Evolutionary conservation across 106 monocot genomes (phyloP).

Genomic region (Ottelia alismoides): DNA sequence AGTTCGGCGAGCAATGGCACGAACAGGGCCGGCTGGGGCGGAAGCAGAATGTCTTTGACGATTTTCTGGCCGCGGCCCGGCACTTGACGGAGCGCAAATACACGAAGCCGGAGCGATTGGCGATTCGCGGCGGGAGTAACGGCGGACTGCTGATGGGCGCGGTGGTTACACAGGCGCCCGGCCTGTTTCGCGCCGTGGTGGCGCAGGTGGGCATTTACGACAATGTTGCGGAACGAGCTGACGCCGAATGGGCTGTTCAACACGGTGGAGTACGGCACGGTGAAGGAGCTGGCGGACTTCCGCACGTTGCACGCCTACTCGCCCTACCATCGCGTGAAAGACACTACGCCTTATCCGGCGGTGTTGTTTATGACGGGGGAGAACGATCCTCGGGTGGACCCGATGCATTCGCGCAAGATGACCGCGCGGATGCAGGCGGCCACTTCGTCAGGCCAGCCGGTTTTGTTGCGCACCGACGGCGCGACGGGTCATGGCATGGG

Average conservation of each 20-base stretch:
- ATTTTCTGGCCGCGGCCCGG: not conserved
- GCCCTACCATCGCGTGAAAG: not conserved
- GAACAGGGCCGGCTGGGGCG: not conserved
- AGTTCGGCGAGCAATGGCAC: not conserved
- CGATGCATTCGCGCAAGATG: not conserved
- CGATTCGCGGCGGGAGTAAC: too few species aligned
- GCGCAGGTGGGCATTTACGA: not conserved
- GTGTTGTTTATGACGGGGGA: not conserved
- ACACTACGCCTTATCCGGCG: not conserved
- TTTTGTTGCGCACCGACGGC: not conserved
- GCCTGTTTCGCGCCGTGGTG: not conserved
- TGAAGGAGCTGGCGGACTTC: not conserved
- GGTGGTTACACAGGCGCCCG: not conserved
- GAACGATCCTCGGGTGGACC: not conserved
- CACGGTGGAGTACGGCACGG: not conserved
- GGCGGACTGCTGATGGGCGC: not conserved
- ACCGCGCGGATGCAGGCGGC: not conserved
- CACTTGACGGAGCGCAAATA: not conserved
- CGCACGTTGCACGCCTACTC: not conserved
- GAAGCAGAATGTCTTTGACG: not conserved
- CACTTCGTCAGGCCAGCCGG: not conserved
- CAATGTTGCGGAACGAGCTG: not conserved
- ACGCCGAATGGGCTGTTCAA: not conserved
- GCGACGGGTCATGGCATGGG: not conserved
- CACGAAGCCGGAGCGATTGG: not conserved